phyloP scores from a whole-genome alignment of 768 basidiomycete species.

The Boletus pseudo-olivaceus region DNA sequence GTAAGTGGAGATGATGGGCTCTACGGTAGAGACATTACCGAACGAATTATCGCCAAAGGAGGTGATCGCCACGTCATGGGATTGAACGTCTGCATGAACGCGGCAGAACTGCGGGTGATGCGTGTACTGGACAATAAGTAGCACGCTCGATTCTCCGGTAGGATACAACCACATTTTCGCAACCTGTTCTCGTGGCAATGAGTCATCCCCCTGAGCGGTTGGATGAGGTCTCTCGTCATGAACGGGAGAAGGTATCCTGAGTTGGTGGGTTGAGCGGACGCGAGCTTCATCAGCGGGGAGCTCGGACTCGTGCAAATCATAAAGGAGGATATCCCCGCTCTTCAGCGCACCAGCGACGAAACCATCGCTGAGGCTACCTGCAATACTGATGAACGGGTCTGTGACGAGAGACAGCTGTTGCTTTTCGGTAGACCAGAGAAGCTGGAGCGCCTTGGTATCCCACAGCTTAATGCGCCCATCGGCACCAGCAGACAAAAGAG shows the following conservation, averaged over 20 bases:
- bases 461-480: slow-evolving; percentile 76
- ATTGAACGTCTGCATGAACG: slow-evolving; percentile 35
- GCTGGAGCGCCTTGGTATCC: slow-evolving; percentile 52
- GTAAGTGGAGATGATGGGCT: slow-evolving; percentile 41
- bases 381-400: slow-evolving; percentile 53
- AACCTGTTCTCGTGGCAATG: slow-evolving; percentile 5
- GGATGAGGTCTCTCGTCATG: slow-evolving; percentile 8
- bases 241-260: slow-evolving; percentile 38
- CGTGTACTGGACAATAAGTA: slow-evolving; percentile 50
- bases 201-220: neutral
- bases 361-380: slow-evolving; percentile 40
- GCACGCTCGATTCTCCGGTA: slow-evolving; percentile 1
- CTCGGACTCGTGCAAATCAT: slow-evolving; percentile 42
- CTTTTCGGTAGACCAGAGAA: slow-evolving; percentile 60
- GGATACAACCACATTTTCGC: slow-evolving; percentile 16
- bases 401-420: slow-evolving; percentile 34
- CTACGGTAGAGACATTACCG: slow-evolving; percentile 48
- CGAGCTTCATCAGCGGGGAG: slow-evolving; percentile 7
- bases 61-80: slow-evolving; percentile 31
- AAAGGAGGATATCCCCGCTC: slow-evolving; percentile 58
- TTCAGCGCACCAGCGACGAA: slow-evolving; percentile 47
- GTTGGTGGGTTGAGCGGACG: slow-evolving; percentile 22
- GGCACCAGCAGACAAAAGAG: slow-evolving; percentile 50
- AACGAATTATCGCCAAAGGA: slow-evolving; percentile 51
- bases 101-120: slow-evolving; percentile 53